Percentiles rank a stretch among this genome's conserved stretches.
These are phyloP conservation scores for Taxawa tesnikishii DNA, from an alignment of 2,329 filamentous ascomycete genomes.

Conservation along the genomic window DNA sequence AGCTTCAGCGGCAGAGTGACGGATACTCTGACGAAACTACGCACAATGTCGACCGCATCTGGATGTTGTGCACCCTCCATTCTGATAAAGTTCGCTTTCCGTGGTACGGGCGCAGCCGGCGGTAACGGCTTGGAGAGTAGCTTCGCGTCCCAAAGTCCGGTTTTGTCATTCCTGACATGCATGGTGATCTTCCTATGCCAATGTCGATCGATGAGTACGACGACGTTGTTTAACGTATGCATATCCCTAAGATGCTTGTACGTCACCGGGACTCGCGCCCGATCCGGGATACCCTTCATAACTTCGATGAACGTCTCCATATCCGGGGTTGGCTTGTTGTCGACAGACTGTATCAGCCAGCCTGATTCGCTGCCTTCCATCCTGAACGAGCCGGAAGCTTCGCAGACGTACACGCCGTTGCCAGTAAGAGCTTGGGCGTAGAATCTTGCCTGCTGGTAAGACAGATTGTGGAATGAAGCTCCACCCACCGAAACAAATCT, in stretches of 20 bases:
- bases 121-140: slow-evolving; percentile 74
- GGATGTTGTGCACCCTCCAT: slow-evolving; percentile 80
- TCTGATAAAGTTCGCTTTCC: slow-evolving; percentile 82
- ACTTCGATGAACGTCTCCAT: slow-evolving; percentile 83
- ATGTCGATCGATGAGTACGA: slow-evolving; percentile 86
- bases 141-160: slow-evolving; percentile 88
- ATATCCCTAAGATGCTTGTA: slow-evolving; percentile 93
- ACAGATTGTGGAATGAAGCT: slow-evolving; percentile 88
- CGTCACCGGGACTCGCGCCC: slow-evolving; percentile 76
- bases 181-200: slow-evolving; percentile 94
- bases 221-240: slow-evolving; percentile 85
- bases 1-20: slow-evolving; percentile 92
- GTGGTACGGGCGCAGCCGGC: slow-evolving; percentile 56
- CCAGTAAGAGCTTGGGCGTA: slow-evolving; percentile 79
- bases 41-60: slow-evolving; percentile 83
- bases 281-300: slow-evolving; percentile 72
- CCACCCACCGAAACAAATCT: slow-evolving; percentile 91
- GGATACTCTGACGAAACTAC: slow-evolving; percentile 86
- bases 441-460: slow-evolving; percentile 92
- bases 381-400: slow-evolving; percentile 87
- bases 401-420: slow-evolving; percentile 79
- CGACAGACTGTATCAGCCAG: slow-evolving; percentile 85
- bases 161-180: slow-evolving; percentile 77
- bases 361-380: slow-evolving; percentile 85
- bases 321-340: slow-evolving; percentile 83